A percentile compares a stretch with the other conserved stretches of the same genome.
Evolutionary conservation across 495 filamentous ascomycete genomes (phyloP).

Genomic region (Darksidea phi): DNA sequence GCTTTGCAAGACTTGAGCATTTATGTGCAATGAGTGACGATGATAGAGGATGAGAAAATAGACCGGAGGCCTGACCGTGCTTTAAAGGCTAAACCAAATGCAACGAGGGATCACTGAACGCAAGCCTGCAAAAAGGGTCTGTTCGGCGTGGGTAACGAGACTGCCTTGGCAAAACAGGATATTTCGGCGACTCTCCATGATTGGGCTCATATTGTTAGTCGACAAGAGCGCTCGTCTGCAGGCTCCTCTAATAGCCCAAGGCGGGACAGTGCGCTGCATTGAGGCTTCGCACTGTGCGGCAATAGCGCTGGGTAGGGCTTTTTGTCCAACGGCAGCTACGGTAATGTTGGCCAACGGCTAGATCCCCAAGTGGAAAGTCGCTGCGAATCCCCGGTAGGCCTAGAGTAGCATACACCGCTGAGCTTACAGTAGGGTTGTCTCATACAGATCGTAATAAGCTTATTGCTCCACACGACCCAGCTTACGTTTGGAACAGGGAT

Average conservation of each 20-base stretch:
- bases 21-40: background rate
- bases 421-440: slow-evolving; percentile 1
- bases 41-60: slow-evolving; percentile 1
- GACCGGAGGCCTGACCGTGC: background rate
- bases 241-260: slow-evolving; percentile 1
- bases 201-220: background rate
- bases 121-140: background rate
- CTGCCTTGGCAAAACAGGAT: slow-evolving; percentile 15
- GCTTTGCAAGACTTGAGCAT: too few species aligned
- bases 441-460: slow-evolving; percentile 30
- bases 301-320: slow-evolving; percentile 20
- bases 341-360: background rate
- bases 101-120: background rate
- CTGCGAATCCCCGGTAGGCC: slow-evolving; percentile 22
- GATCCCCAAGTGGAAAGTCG: slow-evolving; percentile 12
- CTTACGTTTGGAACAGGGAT: background rate
- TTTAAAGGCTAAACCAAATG: slow-evolving; percentile 19
- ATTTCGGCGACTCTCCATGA: slow-evolving; percentile 18
- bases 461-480: slow-evolving; percentile 27
- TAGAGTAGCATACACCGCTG: slow-evolving; percentile 30
- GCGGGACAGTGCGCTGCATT: slow-evolving; percentile 24
- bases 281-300: slow-evolving; percentile 15
- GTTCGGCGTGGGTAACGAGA: slow-evolving; percentile 6
- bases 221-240: background rate
- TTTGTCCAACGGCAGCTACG: background rate